Conservation (phyloP, 805 yeast species). For the Ogataea pilisensis region DNA sequence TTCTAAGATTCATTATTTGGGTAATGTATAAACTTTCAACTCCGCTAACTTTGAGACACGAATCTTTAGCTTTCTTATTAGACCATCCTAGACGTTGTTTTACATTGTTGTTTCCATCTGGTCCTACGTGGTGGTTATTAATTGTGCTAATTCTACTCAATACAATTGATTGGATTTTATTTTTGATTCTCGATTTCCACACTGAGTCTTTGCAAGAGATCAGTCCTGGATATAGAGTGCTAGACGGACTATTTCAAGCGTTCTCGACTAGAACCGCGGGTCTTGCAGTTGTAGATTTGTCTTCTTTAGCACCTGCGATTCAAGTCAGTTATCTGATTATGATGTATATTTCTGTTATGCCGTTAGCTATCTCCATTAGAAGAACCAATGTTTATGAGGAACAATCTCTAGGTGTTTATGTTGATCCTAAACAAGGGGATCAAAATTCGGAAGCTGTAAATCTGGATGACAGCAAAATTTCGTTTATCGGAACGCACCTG, state of each 20-base stretch:
- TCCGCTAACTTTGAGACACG: slow-evolving; percentile 59
- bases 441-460: slow-evolving; percentile 36
- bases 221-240: slow-evolving; percentile 62
- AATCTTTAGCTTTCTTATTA: slow-evolving; percentile 77
- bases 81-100: slow-evolving; percentile 98
- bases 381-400: slow-evolving; percentile 98
- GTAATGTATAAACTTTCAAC: slow-evolving; percentile 60
- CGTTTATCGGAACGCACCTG: slow-evolving; percentile 82
- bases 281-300: slow-evolving; percentile 65
- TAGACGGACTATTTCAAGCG: slow-evolving; percentile 88
- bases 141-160: slow-evolving; percentile 70
- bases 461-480: slow-evolving; percentile 41
- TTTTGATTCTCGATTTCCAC: slow-evolving; percentile 70
- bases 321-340: slow-evolving; percentile 91
- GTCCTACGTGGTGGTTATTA: slow-evolving; percentile 94
- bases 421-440: slow-evolving; percentile 20
- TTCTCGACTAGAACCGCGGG: slow-evolving; percentile 95
- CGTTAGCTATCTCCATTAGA: slow-evolving; percentile 93
- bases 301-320: slow-evolving; percentile 78
- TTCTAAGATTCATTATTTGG: slow-evolving; percentile 83
- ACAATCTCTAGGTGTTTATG: slow-evolving; percentile 89
- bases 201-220: slow-evolving; percentile 47
- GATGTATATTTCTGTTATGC: slow-evolving; percentile 98
- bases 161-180: slow-evolving; percentile 72
- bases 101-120: slow-evolving; percentile 84